Percentiles rank a stretch among this genome's conserved stretches.
phyloP scores from a whole-genome alignment of 805 yeast species.

The Nakazawaea holstii region DNA sequence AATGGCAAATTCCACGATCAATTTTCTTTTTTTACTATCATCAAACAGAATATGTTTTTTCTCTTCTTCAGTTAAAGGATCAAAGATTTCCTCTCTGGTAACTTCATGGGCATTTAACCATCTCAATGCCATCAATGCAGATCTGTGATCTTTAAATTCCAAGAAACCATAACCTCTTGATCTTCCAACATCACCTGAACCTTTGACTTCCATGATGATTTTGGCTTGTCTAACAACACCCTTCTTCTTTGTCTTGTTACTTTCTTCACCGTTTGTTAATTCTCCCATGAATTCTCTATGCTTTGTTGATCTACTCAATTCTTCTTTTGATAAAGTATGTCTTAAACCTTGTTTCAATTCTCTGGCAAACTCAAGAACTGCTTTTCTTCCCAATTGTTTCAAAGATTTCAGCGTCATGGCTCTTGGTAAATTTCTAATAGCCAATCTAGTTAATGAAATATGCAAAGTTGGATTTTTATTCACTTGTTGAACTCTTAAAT shows the following conservation, averaged over 20 bases:
- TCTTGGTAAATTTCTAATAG: constrained; percentile 90
- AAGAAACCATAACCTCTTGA: constrained; percentile 96
- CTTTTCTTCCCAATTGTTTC: constrained; percentile 90
- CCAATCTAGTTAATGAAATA: constrained; percentile 90
- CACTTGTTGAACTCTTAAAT: constrained; percentile 82
- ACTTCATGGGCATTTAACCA: constrained; percentile 96
- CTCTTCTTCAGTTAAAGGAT: constrained; percentile 69
- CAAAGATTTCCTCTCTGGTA: constrained; percentile 58
- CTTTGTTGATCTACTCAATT: constrained; percentile 70
- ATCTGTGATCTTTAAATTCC: constrained; percentile 86
- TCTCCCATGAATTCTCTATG: constrained; percentile 39
- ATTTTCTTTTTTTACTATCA: constrained; percentile 56
- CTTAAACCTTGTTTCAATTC: constrained; percentile 73
- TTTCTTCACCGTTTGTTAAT: constrained; percentile 36
- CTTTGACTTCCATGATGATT: constrained; percentile 88
- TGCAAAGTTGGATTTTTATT: constrained; percentile 88
- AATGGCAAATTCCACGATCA: constrained; percentile 92
- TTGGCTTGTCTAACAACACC: constrained; percentile 95
- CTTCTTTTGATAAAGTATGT: constrained; percentile 87
- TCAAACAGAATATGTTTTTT: constrained; percentile 49
- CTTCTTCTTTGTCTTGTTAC: constrained; percentile 62
- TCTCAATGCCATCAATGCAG: constrained; percentile 93
- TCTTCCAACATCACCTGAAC: constrained; percentile 80
- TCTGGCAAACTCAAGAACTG: constrained; percentile 88
- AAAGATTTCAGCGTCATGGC: constrained; percentile 83